A percentile compares a stretch with the other conserved stretches of the same genome.
Evolutionary conservation across 805 yeast genomes (phyloP).

Genomic region (Yarrowia alimentaria): DNA sequence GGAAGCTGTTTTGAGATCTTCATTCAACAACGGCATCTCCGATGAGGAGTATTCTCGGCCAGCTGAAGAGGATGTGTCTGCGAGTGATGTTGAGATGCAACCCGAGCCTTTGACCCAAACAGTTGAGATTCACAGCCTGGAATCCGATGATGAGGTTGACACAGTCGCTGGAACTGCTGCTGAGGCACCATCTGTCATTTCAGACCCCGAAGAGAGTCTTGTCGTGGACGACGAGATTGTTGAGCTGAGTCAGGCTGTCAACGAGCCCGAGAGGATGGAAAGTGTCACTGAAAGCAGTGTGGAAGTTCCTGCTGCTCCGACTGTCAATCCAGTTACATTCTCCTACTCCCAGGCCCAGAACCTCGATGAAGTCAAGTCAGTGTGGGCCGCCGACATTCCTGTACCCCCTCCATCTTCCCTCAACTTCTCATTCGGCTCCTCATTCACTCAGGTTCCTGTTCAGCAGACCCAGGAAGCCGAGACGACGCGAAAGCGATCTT

Average conservation of each 20-base stretch:
- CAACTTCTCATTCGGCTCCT: conserved; percentile 20
- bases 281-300: too few relatives aligned
- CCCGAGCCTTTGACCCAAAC: not conserved
- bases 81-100: not conserved
- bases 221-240: too few relatives aligned
- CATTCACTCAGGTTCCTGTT: conserved; percentile 2
- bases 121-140: too few relatives aligned
- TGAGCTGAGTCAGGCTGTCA: too few relatives aligned
- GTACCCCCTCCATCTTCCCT: not conserved
- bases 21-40: not conserved
- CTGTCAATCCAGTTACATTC: conserved; percentile 3
- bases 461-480: not conserved
- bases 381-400: conserved; percentile 1
- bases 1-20: too few relatives aligned
- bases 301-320: too few relatives aligned
- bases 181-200: too few relatives aligned
- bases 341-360: conserved; percentile 15
- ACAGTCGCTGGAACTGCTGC: too few relatives aligned
- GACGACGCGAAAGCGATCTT: not conserved
- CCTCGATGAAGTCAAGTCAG: conserved; percentile 13
- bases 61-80: not conserved
- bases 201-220: too few relatives aligned
- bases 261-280: too few relatives aligned
- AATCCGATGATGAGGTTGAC: too few relatives aligned
- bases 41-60: conserved; percentile 17